Evolutionary conservation across 2,329 filamentous ascomycete genomes (phyloP).

Genomic region (Chaetomiaceae sp.): DNA sequence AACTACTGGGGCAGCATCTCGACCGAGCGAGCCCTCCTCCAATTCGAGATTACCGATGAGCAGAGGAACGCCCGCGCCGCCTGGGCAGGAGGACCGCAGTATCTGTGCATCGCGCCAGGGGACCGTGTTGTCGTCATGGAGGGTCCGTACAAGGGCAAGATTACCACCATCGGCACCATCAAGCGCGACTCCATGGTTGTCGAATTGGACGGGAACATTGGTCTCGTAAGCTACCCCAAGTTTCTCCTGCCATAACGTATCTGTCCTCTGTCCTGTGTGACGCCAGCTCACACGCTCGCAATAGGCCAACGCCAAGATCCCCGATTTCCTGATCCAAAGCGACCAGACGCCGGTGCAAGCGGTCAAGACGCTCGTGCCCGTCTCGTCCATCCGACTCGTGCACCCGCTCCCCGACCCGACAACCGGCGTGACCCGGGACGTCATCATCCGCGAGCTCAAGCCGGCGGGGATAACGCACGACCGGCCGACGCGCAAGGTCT

Average conservation of each 20-base stretch:
- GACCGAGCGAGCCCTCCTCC: constrained; percentile 23
- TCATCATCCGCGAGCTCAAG: constrained; percentile 67
- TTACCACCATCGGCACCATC: constrained; percentile 63
- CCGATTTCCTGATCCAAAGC: constrained; percentile 34
- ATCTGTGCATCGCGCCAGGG: constrained; percentile 56
- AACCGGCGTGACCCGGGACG: constrained; percentile 62
- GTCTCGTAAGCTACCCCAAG: constrained; percentile 59
- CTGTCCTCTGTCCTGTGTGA: not conserved
- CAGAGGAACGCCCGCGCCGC: constrained; percentile 39
- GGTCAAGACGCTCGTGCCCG: constrained; percentile 52
- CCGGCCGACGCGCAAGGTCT: constrained; percentile 40
- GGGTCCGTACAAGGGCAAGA: constrained; percentile 75
- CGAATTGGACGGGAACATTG: constrained; percentile 54
- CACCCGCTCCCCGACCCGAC: constrained; percentile 62
- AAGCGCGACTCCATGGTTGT: constrained; percentile 50
- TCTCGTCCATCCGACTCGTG: constrained; percentile 74
- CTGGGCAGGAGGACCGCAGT: constrained; percentile 50
- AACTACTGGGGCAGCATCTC: constrained; percentile 36
- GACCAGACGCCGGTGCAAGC: constrained; percentile 37
- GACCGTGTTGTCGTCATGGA: constrained; percentile 80
- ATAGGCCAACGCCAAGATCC: constrained; percentile 35
- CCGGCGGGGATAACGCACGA: constrained; percentile 45
- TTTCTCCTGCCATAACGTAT: not conserved
- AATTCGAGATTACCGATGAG: constrained; percentile 31
- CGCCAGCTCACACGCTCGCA: not conserved